These are phyloP conservation scores for Lactarius vividus DNA, from an alignment of 768 basidiomycete species.

Conservation along the genomic window DNA sequence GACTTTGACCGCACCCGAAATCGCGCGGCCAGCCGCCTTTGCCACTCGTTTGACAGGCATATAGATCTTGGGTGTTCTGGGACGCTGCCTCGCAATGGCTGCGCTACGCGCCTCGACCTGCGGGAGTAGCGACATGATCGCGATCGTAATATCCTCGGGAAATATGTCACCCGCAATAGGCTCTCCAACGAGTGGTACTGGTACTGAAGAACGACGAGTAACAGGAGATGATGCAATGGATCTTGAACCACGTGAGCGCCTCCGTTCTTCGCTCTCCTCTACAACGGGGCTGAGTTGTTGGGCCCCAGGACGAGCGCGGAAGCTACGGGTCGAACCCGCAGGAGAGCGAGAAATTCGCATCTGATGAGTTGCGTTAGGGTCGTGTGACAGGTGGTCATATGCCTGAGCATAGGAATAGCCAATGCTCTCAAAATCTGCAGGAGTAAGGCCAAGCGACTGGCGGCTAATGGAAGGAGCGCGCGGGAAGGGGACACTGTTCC, in stretches of 20 bases:
- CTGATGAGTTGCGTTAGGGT: slow-evolving; percentile 16
- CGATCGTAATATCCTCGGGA: slow-evolving; percentile 26
- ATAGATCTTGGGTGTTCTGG: slow-evolving; percentile 6
- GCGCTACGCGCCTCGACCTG: slow-evolving; percentile 22
- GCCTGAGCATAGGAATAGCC: slow-evolving; percentile 27
- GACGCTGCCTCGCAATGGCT: slow-evolving; percentile 10
- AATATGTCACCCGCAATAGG: slow-evolving; percentile 15
- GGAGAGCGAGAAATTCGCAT: slow-evolving; percentile 22
- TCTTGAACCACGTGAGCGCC: slow-evolving; percentile 23
- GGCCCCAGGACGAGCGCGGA: slow-evolving; percentile 17
- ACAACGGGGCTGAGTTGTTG: slow-evolving; percentile 28
- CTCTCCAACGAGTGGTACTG: slow-evolving; percentile 1
- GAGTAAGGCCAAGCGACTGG: slow-evolving; percentile 23
- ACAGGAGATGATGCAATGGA: slow-evolving; percentile 12
- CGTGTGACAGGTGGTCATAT: slow-evolving; percentile 19
- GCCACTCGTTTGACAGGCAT: slow-evolving; percentile 15
- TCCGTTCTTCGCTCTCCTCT: slow-evolving; percentile 26
- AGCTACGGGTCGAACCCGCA: slow-evolving; percentile 24
- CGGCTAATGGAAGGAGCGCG: slow-evolving; percentile 23
- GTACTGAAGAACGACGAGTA: slow-evolving; percentile 9
- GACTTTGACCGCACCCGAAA: slow-evolving; percentile 14
- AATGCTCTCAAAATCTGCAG: slow-evolving; percentile 18
- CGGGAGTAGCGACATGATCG: slow-evolving; percentile 25
- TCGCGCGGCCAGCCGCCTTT: slow-evolving; percentile 18
- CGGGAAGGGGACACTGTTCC: slow-evolving; percentile 26